Percentiles rank a stretch among this genome's conserved stretches.
These are phyloP conservation scores for Paradendryphiella salina DNA, from an alignment of 2,329 filamentous ascomycete genomes.

Conservation along the genomic window DNA sequence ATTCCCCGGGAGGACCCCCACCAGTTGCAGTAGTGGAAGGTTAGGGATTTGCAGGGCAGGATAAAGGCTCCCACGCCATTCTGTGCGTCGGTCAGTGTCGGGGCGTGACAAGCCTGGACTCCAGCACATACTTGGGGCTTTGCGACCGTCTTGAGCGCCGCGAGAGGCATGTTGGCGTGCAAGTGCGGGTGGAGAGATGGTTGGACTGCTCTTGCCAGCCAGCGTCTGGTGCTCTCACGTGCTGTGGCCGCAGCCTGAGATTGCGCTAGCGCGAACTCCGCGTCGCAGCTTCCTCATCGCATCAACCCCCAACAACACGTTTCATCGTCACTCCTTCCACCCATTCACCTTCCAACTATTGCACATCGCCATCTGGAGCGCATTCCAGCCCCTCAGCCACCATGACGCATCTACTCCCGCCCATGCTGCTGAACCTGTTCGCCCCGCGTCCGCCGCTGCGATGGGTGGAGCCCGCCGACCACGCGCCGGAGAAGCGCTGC, in stretches of 20 bases:
- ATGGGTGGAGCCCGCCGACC: conserved; percentile 82
- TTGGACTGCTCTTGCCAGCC: conserved; percentile 2
- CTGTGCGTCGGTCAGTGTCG: conserved; percentile 54
- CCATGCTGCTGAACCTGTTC: conserved; percentile 90
- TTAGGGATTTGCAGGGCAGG: conserved; percentile 92
- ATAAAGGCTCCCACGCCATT: conserved; percentile 98
- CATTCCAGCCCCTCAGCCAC: conserved; percentile 41
- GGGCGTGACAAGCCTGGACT: rapidly evolving
- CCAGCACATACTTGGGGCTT: conserved; percentile 57
- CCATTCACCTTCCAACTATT: conserved; percentile 35
- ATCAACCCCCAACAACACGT: conserved; percentile 9
- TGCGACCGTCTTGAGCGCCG: conserved; percentile 58
- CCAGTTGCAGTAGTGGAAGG: conserved; percentile 97
- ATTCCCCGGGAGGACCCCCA: conserved; percentile 91
- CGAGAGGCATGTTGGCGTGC: conserved; percentile 51
- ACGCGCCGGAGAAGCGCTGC: conserved; percentile 78
- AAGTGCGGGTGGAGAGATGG: conserved; percentile 17
- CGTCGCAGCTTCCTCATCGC: conserved; percentile 23
- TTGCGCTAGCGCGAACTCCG: conserved; percentile 29
- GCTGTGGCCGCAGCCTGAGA: conserved; percentile 20
- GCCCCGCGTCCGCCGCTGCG: conserved; percentile 89
- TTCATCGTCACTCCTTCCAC: conserved; percentile 27
- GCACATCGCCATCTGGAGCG: conserved; percentile 33
- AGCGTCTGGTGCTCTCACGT: conserved; percentile 37
- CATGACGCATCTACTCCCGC: conserved; percentile 97